Evolutionary conservation across 1,284 basidiomycete species (phyloP).

Genomic region (Stereum hirsutum): DNA sequence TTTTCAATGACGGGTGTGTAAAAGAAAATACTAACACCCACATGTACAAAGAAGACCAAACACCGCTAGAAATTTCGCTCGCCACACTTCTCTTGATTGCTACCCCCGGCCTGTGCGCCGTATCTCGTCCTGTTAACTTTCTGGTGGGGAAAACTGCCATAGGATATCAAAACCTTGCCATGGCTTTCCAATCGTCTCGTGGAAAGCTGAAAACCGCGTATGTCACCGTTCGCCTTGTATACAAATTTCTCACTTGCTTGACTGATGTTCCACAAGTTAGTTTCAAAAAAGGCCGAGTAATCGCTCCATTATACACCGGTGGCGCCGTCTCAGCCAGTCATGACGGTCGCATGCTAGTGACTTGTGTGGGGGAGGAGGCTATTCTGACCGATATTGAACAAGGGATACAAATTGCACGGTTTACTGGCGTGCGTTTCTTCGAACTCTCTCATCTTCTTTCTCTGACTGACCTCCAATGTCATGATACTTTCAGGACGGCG

Average conservation of each 20-base stretch:
- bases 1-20: too few relatives aligned
- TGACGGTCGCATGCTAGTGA: conserved; percentile 77
- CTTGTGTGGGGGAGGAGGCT: conserved; percentile 83
- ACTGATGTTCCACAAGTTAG: conserved; percentile 29
- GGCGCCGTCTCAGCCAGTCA: conserved; percentile 77
- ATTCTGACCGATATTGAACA: conserved; percentile 73
- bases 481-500: conserved; percentile 43
- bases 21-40: too few relatives aligned
- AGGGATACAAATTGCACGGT: conserved; percentile 71
- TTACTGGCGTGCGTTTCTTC: conserved; percentile 64
- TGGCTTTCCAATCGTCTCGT: background rate
- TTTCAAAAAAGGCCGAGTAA: conserved; percentile 63
- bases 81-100: too few relatives aligned
- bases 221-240: conserved; percentile 17
- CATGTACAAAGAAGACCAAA: too few relatives aligned
- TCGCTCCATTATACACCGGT: conserved; percentile 79
- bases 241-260: conserved; percentile 2
- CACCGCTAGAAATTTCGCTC: too few relatives aligned
- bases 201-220: conserved; percentile 60
- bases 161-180: too few relatives aligned
- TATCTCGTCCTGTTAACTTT: too few relatives aligned
- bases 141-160: too few relatives aligned
- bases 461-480: conserved; percentile 2
- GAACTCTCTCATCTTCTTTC: background rate
- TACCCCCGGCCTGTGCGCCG: too few relatives aligned